Evolutionary conservation across 768 basidiomycete genomes (phyloP).

Genomic region (Mycena olivaceomarginata): DNA sequence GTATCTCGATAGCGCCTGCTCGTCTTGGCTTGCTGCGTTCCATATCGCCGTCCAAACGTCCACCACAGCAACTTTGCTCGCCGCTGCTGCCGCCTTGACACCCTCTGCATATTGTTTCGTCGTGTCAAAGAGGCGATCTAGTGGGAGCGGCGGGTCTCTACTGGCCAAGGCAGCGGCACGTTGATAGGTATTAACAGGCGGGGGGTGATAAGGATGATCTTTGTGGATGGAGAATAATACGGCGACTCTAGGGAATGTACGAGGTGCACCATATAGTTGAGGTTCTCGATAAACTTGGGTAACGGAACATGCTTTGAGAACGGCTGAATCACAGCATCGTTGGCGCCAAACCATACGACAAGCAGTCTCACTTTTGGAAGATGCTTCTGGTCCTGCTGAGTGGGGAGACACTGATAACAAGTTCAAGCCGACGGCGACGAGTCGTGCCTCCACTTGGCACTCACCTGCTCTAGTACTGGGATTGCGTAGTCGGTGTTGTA

Average conservation of each 20-base stretch:
- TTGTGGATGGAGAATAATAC: conserved; percentile 82
- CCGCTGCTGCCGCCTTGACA: conserved; percentile 75
- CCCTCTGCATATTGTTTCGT: conserved; percentile 84
- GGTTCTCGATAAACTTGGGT: conserved; percentile 76
- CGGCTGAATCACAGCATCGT: conserved; percentile 84
- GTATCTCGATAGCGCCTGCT: conserved; percentile 69
- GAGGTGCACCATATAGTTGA: conserved; percentile 76
- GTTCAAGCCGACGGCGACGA: neutral
- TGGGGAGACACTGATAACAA: conserved; percentile 74
- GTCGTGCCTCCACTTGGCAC: conserved; percentile 36
- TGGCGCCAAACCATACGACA: conserved; percentile 93
- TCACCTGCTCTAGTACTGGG: conserved; percentile 85
- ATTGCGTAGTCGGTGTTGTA: conserved; percentile 94
- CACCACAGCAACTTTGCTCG: conserved; percentile 75
- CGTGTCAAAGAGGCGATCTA: no score
- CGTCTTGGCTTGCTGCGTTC: conserved; percentile 80
- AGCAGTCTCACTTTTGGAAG: conserved; percentile 82
- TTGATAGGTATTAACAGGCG: conserved; percentile 84
- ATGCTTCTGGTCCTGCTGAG: conserved; percentile 64
- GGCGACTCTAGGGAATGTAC: conserved; percentile 78
- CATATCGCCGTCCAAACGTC: conserved; percentile 88
- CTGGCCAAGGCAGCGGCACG: conserved; percentile 70
- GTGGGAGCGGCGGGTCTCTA: no score
- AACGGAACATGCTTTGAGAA: conserved; percentile 88
- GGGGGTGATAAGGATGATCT: conserved; percentile 88